Evolutionary conservation across 495 filamentous ascomycete genomes (phyloP).

Genomic region (Penicillium chermesinum): DNA sequence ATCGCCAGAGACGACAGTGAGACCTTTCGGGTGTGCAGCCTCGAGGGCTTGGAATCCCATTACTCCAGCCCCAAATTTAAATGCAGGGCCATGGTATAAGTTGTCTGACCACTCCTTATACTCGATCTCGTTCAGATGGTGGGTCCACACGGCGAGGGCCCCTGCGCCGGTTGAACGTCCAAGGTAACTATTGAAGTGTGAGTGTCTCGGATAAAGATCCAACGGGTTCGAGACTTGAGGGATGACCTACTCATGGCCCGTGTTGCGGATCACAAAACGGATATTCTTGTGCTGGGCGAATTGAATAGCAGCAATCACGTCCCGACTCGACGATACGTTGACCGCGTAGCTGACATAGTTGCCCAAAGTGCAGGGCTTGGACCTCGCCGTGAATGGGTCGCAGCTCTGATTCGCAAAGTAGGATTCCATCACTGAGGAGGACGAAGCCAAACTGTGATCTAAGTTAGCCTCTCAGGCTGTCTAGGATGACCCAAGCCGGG

Average conservation of each 20-base stretch:
- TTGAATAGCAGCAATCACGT: slow-evolving; percentile 37
- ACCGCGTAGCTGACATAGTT: slow-evolving; percentile 54
- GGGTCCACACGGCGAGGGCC: slow-evolving; percentile 54
- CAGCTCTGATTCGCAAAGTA: slow-evolving; percentile 49
- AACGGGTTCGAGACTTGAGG: too few relatives aligned
- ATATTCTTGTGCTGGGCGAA: slow-evolving; percentile 56
- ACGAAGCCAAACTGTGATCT: slow-evolving; percentile 20
- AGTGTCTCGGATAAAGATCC: background rate
- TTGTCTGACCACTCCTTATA: slow-evolving; percentile 35
- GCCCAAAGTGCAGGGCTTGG: slow-evolving; percentile 49
- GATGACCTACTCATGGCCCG: slow-evolving; percentile 47
- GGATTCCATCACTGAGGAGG: slow-evolving; percentile 41
- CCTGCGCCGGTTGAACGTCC: slow-evolving; percentile 57
- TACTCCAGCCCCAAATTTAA: slow-evolving; percentile 54
- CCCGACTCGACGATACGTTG: slow-evolving; percentile 33
- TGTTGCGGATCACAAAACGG: slow-evolving; percentile 61
- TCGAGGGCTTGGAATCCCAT: slow-evolving; percentile 46
- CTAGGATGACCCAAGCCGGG: background rate
- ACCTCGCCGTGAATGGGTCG: slow-evolving; percentile 46
- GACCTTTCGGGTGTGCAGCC: slow-evolving; percentile 30
- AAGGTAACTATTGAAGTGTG: slow-evolving; percentile 32
- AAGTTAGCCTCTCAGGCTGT: background rate
- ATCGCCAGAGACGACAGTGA: slow-evolving; percentile 32
- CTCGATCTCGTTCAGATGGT: slow-evolving; percentile 46
- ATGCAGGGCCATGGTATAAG: slow-evolving; percentile 46